These are phyloP conservation scores for Phialemoniopsis sp. DNA, from an alignment of 2,329 filamentous ascomycete species.

Conservation along the genomic window DNA sequence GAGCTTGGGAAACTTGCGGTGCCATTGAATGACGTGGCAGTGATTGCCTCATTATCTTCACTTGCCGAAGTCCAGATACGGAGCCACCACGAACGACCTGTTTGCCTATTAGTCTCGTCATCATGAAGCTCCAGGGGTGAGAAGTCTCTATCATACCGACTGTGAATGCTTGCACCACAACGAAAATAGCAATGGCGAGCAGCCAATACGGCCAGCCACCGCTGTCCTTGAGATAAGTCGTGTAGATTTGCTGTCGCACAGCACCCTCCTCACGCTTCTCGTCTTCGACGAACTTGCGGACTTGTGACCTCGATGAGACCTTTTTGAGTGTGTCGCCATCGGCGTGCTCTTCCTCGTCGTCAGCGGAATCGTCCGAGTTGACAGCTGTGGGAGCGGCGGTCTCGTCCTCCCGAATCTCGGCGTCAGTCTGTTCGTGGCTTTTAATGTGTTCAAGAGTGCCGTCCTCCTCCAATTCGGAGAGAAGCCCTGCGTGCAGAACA, in stretches of 20 bases:
- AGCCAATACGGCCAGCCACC: conserved; percentile 61
- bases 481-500: conserved; percentile 58
- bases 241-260: conserved; percentile 64
- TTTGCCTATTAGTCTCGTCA: conserved; percentile 4
- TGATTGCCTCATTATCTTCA: too few species aligned
- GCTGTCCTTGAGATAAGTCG: conserved; percentile 61
- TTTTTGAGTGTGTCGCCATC: conserved; percentile 42
- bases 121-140: conserved; percentile 8
- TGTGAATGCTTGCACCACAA: conserved; percentile 48
- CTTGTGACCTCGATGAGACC: conserved; percentile 41
- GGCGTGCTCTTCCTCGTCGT: conserved; percentile 31
- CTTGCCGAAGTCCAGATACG: conserved; percentile 46
- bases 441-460: conserved; percentile 54
- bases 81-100: conserved; percentile 59
- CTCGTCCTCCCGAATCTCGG: conserved; percentile 45
- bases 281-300: conserved; percentile 72
- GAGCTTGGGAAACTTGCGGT: conserved; percentile 14
- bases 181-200: conserved; percentile 47
- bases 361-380: conserved; percentile 47
- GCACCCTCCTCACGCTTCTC: conserved; percentile 69
- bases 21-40: too few species aligned
- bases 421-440: conserved; percentile 44
- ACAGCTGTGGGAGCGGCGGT: conserved; percentile 36
- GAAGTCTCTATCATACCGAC: conserved; percentile 34
- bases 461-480: conserved; percentile 59